Base-by-base conservation (phyloP, 805 yeast species). In the Zygotorulaspora chibaensis region DNA sequence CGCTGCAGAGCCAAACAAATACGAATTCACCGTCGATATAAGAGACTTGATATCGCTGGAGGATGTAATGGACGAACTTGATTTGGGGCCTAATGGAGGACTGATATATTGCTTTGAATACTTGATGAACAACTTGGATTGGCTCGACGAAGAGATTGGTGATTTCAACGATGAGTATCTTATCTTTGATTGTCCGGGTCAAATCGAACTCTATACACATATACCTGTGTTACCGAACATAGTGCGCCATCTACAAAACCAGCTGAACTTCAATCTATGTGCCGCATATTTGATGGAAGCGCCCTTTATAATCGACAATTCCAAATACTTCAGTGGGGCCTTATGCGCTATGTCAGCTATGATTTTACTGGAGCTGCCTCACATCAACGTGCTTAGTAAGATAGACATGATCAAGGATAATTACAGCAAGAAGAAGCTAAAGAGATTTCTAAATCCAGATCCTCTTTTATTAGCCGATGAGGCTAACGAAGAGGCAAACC, bases 71-170 rank as follows among this genome's bases (percentile, higher is more conserved):
- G 97, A 91, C 53, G 98, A 91, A 64, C 72, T 91, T 71, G 84
- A 85, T 29, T 68, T 87, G 38, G 99, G 99, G 0, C 98, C 98
- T 8, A 91, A 91, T 55, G 99, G 99, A 40, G 97, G 95, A 0
- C 69, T 93, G 40, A 72, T 93, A 27, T 93, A 90, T 65, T 93
- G 98, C 61, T 91, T 93, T 63, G 98, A 93, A 68, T 87, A 90
- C 61, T 71, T 93, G 28, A 65, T 93, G 60, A 80, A 90, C 36
- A 93, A 93, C 60, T 63, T 93, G 50, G 99, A 93, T 69, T 93
- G 99, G 99, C 69, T 93, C 27, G 99, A 91, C 57, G 97, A 91
- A 57, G 96, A 91, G 61, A 84, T 93, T 47, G 99, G 99, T 13
- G 98, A 93, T 52, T 93, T 74, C 62, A 90, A 86, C 56, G 98